These are phyloP conservation scores for Ophiostoma sp. DNA, from an alignment of 2,329 filamentous ascomycete genomes.

Conservation along the genomic window DNA sequence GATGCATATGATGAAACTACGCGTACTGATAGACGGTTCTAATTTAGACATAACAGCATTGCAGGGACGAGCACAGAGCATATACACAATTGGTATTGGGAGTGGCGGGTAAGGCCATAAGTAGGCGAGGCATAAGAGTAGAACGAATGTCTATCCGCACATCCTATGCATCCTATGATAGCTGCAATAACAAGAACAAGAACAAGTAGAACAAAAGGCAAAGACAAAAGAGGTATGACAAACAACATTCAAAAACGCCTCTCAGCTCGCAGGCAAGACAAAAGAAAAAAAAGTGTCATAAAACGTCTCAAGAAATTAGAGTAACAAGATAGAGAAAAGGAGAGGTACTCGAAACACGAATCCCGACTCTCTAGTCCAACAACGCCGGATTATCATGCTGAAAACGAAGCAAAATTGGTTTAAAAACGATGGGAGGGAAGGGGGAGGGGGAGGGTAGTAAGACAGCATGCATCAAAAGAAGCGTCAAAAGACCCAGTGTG, in stretches of 20 bases:
- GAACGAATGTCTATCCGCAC: too few species aligned
- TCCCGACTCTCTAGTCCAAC: neutral
- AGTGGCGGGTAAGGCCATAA: too few species aligned
- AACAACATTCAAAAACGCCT: conserved; percentile 1
- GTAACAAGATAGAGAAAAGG: neutral
- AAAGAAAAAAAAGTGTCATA: conserved; percentile 6
- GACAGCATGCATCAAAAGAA: neutral
- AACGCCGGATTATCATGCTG: conserved; percentile 1
- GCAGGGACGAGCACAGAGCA: too few species aligned
- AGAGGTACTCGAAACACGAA: neutral
- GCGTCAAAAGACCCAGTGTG: too few species aligned
- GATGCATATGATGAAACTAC: too few species aligned
- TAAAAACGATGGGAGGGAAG: too few species aligned
- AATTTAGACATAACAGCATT: too few species aligned
- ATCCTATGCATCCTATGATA: neutral
- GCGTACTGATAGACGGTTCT: too few species aligned
- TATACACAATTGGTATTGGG: too few species aligned
- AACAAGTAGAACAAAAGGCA: neutral
- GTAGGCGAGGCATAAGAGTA: too few species aligned
- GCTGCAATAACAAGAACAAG: neutral
- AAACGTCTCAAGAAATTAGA: neutral
- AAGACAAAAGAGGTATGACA: conserved; percentile 1
- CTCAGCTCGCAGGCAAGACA: conserved; percentile 12
- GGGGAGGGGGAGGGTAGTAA: neutral
- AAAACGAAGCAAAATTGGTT: neutral